Percentiles rank a stretch among this genome's conserved stretches.
Conservation (phyloP, 2,329 filamentous ascomycete genomes). For the Daldinia sp. region DNA sequence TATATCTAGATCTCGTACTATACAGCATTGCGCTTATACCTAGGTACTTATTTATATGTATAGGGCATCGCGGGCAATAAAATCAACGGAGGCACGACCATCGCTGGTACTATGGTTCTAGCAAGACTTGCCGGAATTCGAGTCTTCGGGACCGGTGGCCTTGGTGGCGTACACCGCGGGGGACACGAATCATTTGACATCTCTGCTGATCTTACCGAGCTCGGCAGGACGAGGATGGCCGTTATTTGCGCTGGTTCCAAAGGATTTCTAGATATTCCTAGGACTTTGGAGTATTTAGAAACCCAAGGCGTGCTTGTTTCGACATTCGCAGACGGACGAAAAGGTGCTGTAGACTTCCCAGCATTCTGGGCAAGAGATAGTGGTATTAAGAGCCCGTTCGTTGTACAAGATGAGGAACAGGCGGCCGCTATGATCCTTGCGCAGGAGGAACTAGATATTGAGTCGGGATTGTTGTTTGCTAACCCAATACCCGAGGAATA, state of each 20-base stretch:
- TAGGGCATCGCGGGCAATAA: constrained; percentile 71
- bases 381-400: constrained; percentile 78
- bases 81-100: constrained; percentile 89
- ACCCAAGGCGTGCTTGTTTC: constrained; percentile 81
- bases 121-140: constrained; percentile 87
- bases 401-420: constrained; percentile 77
- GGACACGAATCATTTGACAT: constrained; percentile 89
- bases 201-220: constrained; percentile 92
- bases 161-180: constrained; percentile 92
- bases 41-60: constrained; percentile 13
- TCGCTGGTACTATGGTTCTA: constrained; percentile 91
- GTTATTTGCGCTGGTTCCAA: constrained; percentile 94
- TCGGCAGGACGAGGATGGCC: constrained; percentile 86
- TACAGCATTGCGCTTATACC: constrained; percentile 9
- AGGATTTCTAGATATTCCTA: constrained; percentile 90
- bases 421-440: constrained; percentile 90
- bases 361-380: constrained; percentile 94
- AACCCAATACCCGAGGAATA: constrained; percentile 81
- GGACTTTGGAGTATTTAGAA: constrained; percentile 82
- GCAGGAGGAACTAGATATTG: constrained; percentile 74
- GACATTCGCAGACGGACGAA: constrained; percentile 86
- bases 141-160: constrained; percentile 92
- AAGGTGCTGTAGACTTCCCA: constrained; percentile 80
- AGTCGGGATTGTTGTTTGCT: constrained; percentile 85
- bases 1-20: constrained; percentile 3